Percentiles rank a stretch among this genome's conserved stretches.
phyloP scores from a whole-genome alignment of 345 rosid genomes.

The Euphorbia tirucalli region DNA sequence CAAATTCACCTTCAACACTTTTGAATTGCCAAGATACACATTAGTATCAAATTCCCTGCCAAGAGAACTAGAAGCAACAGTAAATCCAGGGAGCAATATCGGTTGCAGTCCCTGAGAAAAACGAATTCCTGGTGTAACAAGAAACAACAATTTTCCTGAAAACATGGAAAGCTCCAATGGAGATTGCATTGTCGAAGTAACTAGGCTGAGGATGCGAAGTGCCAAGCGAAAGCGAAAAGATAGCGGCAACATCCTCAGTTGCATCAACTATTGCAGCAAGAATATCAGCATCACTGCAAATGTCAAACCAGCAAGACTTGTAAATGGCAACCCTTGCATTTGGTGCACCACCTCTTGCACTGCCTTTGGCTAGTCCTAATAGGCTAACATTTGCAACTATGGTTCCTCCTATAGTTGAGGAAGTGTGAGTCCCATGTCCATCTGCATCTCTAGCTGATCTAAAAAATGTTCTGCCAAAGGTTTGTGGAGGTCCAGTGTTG shows the following conservation, averaged over 20 bases:
- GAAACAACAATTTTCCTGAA: conserved; percentile 43
- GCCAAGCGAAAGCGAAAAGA: conserved; percentile 47
- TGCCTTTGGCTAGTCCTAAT: conserved; percentile 46
- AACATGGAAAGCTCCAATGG: conserved; percentile 48
- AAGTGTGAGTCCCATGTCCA: conserved; percentile 50
- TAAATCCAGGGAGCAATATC: conserved; percentile 52
- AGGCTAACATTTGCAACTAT: conserved; percentile 37
- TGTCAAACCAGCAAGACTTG: conserved; percentile 46
- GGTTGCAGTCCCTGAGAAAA: conserved; percentile 29
- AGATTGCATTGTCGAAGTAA: conserved; percentile 32
- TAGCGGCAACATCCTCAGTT: conserved; percentile 38
- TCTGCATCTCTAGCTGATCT: conserved; percentile 41
- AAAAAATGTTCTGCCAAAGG: conserved; percentile 26
- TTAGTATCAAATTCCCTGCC: conserved; percentile 37
- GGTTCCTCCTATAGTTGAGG: conserved; percentile 42
- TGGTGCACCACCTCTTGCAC: conserved; percentile 49
- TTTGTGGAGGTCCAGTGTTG: conserved; percentile 39
- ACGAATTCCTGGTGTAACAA: conserved; percentile 44
- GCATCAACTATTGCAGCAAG: conserved; percentile 51
- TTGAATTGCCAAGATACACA: conserved; percentile 33
- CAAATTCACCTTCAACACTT: conserved; percentile 27
- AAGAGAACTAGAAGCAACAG: conserved; percentile 46
- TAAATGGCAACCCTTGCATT: conserved; percentile 49
- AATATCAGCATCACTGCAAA: conserved; percentile 41
- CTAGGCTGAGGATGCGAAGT: conserved; percentile 35